Evolutionary conservation across 305 asterid genomes (phyloP).

Genomic region (Solanum hybrid): DNA sequence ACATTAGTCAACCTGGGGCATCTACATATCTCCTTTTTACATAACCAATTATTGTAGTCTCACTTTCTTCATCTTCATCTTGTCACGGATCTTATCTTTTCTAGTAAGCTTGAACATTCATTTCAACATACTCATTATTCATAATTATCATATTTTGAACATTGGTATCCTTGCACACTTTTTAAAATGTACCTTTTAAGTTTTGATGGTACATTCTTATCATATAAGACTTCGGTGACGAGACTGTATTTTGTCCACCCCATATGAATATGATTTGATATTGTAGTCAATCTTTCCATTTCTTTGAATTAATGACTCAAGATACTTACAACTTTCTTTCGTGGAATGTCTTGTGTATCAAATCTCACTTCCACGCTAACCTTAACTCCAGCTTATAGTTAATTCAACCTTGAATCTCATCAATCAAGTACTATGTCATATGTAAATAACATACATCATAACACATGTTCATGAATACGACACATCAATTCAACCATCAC

Average conservation of each 20-base stretch:
- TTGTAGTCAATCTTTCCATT: not conserved
- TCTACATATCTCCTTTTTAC: too few relatives aligned
- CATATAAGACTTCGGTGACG: not conserved
- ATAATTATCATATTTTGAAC: not conserved
- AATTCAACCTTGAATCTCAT: not conserved
- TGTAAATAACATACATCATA: not conserved
- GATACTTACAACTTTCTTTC: not conserved
- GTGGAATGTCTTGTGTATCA: accelerated
- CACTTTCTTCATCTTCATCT: not conserved
- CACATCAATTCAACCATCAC: not conserved
- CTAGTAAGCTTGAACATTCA: not conserved
- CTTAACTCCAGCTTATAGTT: not conserved
- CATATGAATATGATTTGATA: not conserved
- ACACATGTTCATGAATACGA: accelerated
- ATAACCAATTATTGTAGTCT: too few relatives aligned
- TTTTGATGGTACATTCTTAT: not conserved
- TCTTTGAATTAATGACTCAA: not conserved
- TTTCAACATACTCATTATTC: not conserved
- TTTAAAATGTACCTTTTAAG: not conserved
- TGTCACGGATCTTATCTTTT: not conserved
- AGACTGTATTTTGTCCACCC: not conserved
- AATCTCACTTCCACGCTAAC: not conserved
- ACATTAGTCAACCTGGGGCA: accelerated
- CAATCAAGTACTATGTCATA: not conserved
- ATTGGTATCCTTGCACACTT: not conserved